These are phyloP conservation scores for Candida stauntonica DNA, from an alignment of 805 yeast species.

Conservation along the genomic window DNA sequence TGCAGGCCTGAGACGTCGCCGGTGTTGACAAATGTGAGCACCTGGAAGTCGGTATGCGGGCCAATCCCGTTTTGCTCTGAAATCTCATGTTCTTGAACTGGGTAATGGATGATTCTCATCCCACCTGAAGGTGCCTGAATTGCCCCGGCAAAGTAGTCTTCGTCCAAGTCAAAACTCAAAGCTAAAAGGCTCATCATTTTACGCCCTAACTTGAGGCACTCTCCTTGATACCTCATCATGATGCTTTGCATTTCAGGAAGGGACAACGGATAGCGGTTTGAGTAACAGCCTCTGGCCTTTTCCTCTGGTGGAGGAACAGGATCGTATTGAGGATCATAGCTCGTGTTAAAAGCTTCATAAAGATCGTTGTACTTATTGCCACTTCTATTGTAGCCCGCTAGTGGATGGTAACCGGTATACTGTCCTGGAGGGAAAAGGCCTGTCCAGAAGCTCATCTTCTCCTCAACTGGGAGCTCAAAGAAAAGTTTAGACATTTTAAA, in stretches of 20 bases:
- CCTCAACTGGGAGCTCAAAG: constrained; percentile 24
- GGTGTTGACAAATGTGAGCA: constrained; percentile 32
- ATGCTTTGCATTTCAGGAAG: constrained; percentile 23
- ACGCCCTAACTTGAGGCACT: constrained; percentile 24
- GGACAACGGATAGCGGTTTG: constrained; percentile 28
- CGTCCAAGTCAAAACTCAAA: constrained; percentile 28
- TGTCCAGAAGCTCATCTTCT: constrained; percentile 27
- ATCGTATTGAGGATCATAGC: constrained; percentile 25
- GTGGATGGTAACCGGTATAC: constrained; percentile 24
- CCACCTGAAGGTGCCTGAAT: constrained; percentile 28
- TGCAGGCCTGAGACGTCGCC: constrained; percentile 36
- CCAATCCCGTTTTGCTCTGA: constrained; percentile 33
- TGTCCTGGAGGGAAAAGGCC: constrained; percentile 21
- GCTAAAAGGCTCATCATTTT: constrained; percentile 27
- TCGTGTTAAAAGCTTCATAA: constrained; percentile 32
- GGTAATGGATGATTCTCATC: constrained; percentile 32
- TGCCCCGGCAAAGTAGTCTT: constrained; percentile 25
- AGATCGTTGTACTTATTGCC: constrained; percentile 26
- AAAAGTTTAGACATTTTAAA: constrained; percentile 24
- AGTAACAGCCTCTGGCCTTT: constrained; percentile 22
- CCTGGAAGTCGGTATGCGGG: constrained; percentile 37
- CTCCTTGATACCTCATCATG: constrained; percentile 22
- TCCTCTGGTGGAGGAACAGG: constrained; percentile 15
- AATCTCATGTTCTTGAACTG: constrained; percentile 26
- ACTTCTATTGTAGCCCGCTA: constrained; percentile 18